These are phyloP conservation scores for Silene conica DNA, from an alignment of 148 eudicot species.

Conservation along the genomic window DNA sequence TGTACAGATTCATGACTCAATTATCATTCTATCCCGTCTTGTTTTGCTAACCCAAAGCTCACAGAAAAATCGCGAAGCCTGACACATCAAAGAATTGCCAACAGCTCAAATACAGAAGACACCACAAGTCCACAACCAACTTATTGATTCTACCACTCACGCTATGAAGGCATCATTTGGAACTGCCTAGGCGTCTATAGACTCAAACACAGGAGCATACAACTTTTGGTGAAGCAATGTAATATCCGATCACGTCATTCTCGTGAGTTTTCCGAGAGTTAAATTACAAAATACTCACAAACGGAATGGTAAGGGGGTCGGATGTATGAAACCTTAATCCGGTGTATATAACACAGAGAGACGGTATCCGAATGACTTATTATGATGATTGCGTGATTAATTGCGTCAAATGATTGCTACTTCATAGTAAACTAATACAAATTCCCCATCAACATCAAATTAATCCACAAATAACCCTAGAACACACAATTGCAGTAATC, in stretches of 20 bases:
- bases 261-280: too few species aligned
- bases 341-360: background rate
- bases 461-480: background rate
- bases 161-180: background rate
- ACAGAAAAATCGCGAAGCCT: background rate
- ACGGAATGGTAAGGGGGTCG: background rate
- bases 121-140: background rate
- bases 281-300: too few species aligned
- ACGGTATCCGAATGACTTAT: background rate
- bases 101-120: background rate
- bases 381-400: background rate
- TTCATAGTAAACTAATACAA: background rate
- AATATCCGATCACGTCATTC: too few species aligned
- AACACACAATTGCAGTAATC: background rate
- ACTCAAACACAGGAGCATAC: background rate
- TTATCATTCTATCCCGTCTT: slow-evolving; percentile 35
- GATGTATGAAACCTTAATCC: background rate
- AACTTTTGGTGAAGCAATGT: background rate
- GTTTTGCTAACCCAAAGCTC: slow-evolving; percentile 11
- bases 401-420: background rate
- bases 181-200: background rate
- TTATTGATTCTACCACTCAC: background rate
- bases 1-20: slow-evolving; percentile 31
- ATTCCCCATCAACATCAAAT: background rate
- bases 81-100: background rate